phyloP scores from a whole-genome alignment of 305 asterid species.

The Fraxinus dipetala region DNA sequence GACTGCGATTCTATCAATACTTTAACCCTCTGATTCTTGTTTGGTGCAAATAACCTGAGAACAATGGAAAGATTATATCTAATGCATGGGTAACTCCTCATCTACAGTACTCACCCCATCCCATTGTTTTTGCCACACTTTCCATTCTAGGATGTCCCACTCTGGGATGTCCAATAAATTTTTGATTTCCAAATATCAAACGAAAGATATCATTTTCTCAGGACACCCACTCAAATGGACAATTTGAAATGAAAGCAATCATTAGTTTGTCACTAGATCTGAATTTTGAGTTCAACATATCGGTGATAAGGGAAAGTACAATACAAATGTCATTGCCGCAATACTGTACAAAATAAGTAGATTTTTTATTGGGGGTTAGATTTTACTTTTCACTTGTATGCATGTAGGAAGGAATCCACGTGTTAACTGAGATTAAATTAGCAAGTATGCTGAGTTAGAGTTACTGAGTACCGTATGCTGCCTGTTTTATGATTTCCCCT shows the following conservation, averaged over 20 bases:
- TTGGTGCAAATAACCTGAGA: background rate
- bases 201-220: background rate
- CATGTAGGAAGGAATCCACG: background rate
- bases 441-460: background rate
- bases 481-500: conserved; percentile 11
- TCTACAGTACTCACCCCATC: background rate
- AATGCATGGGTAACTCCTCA: background rate
- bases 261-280: background rate
- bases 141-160: background rate
- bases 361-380: background rate
- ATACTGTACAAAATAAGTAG: background rate
- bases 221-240: background rate
- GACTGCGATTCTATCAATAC: background rate
- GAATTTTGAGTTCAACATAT: background rate
- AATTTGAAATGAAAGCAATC: background rate
- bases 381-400: background rate
- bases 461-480: background rate
- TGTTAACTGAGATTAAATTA: background rate
- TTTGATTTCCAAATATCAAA: background rate
- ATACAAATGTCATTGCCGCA: background rate
- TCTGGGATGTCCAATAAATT: background rate
- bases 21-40: background rate
- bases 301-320: background rate
- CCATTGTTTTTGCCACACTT: background rate
- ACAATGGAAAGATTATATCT: background rate